phyloP scores from a whole-genome alignment of 2,329 filamentous ascomycete species.

The Monosporascus sp. region DNA sequence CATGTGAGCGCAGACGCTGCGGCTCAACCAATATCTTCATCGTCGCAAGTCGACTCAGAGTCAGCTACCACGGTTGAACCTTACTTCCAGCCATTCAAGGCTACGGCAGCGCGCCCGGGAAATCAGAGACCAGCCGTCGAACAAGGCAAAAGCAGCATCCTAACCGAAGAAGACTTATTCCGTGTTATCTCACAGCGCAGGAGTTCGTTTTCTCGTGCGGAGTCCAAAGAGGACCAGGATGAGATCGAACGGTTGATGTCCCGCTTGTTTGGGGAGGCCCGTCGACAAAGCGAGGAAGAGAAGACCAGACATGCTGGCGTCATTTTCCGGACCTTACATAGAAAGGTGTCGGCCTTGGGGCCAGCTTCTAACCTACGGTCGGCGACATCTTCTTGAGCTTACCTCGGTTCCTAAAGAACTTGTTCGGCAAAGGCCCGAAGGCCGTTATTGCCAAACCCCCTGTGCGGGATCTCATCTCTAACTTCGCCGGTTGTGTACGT shows the following conservation, averaged over 20 bases:
- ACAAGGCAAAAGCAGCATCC: slow-evolving; percentile 18
- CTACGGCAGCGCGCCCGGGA: slow-evolving; percentile 8
- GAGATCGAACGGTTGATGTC: slow-evolving; percentile 61
- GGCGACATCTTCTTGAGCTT: slow-evolving; percentile 28
- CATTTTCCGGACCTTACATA: slow-evolving; percentile 66
- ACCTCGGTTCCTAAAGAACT: slow-evolving; percentile 19
- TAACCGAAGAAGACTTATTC: slow-evolving; percentile 48
- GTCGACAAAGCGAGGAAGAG: slow-evolving; percentile 62
- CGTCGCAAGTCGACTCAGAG: slow-evolving; percentile 11
- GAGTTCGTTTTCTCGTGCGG: slow-evolving; percentile 29
- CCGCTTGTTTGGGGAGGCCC: slow-evolving; percentile 61
- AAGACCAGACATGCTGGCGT: slow-evolving; percentile 65
- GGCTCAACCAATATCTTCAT: not conserved
- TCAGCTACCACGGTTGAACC: slow-evolving; percentile 11
- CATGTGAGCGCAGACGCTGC: slow-evolving; percentile 1
- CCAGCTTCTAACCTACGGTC: slow-evolving; percentile 42
- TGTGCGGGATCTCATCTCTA: slow-evolving; percentile 34
- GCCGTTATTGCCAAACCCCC: slow-evolving; percentile 30
- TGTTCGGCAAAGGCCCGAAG: slow-evolving; percentile 22
- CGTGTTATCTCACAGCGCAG: slow-evolving; percentile 41
- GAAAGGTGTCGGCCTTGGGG: slow-evolving; percentile 62
- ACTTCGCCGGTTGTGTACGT: slow-evolving; percentile 41
- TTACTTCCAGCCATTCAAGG: slow-evolving; percentile 24
- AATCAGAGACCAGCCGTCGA: slow-evolving; percentile 6
- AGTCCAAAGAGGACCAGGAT: slow-evolving; percentile 33